phyloP scores from a whole-genome alignment of 164 flowering plant species.

The Macadamia integrifolia region DNA sequence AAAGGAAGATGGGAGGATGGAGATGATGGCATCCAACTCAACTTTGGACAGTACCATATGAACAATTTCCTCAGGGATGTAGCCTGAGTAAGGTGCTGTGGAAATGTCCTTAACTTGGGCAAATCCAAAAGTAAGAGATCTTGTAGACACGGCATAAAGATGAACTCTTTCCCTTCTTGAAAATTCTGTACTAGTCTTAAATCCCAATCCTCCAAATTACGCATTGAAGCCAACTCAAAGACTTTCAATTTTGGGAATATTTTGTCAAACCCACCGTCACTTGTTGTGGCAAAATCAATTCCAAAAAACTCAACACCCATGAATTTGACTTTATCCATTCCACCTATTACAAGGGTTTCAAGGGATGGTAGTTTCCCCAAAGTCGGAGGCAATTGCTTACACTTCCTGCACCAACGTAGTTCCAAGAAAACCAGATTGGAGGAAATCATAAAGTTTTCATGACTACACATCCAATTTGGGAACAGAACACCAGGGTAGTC shows the following conservation, averaged over 20 bases:
- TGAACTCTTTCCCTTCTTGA: neutral
- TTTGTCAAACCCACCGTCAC: neutral
- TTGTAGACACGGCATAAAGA: neutral
- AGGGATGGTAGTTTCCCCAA: neutral
- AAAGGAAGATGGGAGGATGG: too few species aligned
- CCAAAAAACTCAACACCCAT: neutral
- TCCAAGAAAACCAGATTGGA: neutral
- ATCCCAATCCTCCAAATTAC: constrained; percentile 3
- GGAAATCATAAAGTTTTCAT: neutral
- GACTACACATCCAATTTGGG: too few species aligned
- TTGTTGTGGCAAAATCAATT: neutral
- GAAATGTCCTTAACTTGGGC: neutral
- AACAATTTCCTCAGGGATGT: neutral
- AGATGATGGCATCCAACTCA: too few species aligned
- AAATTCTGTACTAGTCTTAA: neutral
- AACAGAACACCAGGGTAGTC: too few species aligned
- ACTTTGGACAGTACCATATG: too few species aligned
- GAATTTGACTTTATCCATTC: neutral
- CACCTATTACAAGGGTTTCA: neutral
- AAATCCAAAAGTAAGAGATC: neutral
- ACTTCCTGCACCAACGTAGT: neutral
- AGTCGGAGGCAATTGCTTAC: neutral
- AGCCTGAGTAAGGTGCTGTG: neutral
- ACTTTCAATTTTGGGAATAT: neutral
- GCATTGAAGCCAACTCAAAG: neutral